Evolutionary conservation across 2,329 filamentous ascomycete species (phyloP).

Genomic region (Raffaelea albimanens): DNA sequence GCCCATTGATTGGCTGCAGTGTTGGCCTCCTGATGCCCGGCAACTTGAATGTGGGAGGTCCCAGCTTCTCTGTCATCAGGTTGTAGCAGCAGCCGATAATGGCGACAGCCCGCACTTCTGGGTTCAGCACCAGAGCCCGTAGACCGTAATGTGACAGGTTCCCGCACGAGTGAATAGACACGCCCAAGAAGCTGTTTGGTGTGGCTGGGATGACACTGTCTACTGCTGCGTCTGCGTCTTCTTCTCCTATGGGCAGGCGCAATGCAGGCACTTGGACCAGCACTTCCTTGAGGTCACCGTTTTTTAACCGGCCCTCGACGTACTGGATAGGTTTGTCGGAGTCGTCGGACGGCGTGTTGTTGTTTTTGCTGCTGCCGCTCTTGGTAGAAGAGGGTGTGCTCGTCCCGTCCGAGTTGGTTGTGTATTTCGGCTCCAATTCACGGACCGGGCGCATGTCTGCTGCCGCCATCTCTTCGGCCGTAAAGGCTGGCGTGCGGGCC

Average conservation of each 20-base stretch:
- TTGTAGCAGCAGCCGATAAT: constrained; percentile 99
- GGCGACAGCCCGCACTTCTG: constrained; percentile 76
- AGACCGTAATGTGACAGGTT: constrained; percentile 95
- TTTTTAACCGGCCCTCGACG: constrained; percentile 63
- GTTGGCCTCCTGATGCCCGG: constrained; percentile 60
- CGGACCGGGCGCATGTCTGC: constrained; percentile 9
- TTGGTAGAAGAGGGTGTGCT: no score
- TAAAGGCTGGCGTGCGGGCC: constrained; percentile 19
- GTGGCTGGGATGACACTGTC: constrained; percentile 20
- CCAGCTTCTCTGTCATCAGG: constrained; percentile 80
- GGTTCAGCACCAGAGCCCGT: constrained; percentile 75
- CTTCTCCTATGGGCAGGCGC: constrained; percentile 20
- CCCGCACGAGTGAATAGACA: constrained; percentile 94
- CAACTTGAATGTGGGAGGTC: constrained; percentile 78
- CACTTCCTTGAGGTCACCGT: constrained; percentile 61
- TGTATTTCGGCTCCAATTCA: constrained; percentile 8
- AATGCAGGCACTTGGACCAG: constrained; percentile 56
- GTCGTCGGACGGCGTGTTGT: constrained; percentile 60
- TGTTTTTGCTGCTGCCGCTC: constrained; percentile 50
- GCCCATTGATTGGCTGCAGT: constrained; percentile 56
- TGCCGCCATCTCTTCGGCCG: constrained; percentile 26
- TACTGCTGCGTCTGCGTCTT: no score
- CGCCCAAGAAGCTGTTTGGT: constrained; percentile 61
- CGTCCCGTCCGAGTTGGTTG: not conserved
- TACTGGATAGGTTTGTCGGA: constrained; percentile 68